A percentile compares a stretch with the other conserved stretches of the same genome.
phyloP scores from a whole-genome alignment of 371 early-diverging fungal species.

The Mortierella sp. region DNA sequence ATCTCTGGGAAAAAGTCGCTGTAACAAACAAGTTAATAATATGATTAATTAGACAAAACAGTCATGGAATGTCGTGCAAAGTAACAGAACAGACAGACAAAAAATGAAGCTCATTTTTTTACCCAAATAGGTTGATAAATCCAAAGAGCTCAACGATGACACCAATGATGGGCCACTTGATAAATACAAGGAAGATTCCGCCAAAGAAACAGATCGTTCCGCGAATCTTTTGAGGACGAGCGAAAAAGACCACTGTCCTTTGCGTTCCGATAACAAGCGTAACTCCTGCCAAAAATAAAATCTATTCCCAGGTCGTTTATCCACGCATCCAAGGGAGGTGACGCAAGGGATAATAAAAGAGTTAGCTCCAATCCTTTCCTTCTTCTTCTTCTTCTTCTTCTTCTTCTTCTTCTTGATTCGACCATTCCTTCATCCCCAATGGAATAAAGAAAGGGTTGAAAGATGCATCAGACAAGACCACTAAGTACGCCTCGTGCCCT shows the following conservation, averaged over 20 bases:
- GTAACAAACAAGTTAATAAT: not conserved
- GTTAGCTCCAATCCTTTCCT: not conserved
- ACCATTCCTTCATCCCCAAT: not conserved
- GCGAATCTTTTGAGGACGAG: constrained; percentile 83
- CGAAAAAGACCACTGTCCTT: constrained; percentile 89
- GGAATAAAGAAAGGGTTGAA: not conserved
- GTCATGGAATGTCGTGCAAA: not conserved
- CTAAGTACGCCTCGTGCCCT: no score
- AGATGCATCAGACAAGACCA: not conserved
- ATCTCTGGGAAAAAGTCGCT: constrained; percentile 98
- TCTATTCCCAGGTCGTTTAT: constrained; percentile 60
- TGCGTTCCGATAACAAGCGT: constrained; percentile 88
- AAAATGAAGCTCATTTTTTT: constrained; percentile 20
- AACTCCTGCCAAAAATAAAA: constrained; percentile 92
- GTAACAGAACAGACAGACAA: not conserved
- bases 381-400: not conserved
- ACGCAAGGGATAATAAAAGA: not conserved
- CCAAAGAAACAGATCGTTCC: constrained; percentile 92
- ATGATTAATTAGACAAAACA: not conserved
- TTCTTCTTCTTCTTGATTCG: not conserved
- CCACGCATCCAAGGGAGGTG: no score
- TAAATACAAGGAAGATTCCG: constrained; percentile 92
- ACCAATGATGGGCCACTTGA: constrained; percentile 92
- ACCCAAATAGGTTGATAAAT: constrained; percentile 97
- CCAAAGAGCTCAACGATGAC: constrained; percentile 93